Percentiles rank a stretch among this genome's conserved stretches.
Conservation (phyloP, 139 green algal species). For the Chlorella sp. region DNA sequence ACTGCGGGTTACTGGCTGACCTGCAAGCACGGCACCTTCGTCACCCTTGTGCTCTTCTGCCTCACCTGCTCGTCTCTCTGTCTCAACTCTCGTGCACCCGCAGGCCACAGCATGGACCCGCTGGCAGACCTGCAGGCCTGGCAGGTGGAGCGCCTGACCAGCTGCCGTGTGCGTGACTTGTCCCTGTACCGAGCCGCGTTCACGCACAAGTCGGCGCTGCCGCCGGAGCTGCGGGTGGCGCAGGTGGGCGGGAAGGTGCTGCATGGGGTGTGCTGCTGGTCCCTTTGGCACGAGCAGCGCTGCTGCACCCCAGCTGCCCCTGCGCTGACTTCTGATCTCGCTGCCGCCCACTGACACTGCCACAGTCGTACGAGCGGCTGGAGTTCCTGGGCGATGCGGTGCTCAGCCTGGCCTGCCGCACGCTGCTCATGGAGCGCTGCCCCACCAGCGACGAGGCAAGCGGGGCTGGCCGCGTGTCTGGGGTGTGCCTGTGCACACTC, state of each 20-base stretch:
- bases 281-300: no score
- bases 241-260: not conserved
- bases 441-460: constrained; percentile 43
- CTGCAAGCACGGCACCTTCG: no score
- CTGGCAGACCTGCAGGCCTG: constrained; percentile 51
- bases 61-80: no score
- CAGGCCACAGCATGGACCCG: constrained; percentile 31
- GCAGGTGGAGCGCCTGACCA: constrained; percentile 48
- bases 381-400: constrained; percentile 63
- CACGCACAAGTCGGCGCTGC: constrained; percentile 44
- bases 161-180: constrained; percentile 26
- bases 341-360: no score
- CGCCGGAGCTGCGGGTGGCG: not conserved
- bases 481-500: not conserved
- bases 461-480: no score
- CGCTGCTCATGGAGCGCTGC: constrained; percentile 32
- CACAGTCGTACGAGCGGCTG: constrained; percentile 49
- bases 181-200: constrained; percentile 53
- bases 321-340: no score
- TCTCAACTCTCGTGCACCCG: no score
- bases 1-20: no score
- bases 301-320: no score
- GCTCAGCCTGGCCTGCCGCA: constrained; percentile 35
- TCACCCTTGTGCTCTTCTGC: no score
- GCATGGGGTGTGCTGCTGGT: not conserved